phyloP scores from a whole-genome alignment of 1,139 yeast species.

The Nakaseomyces nivariensis region DNA sequence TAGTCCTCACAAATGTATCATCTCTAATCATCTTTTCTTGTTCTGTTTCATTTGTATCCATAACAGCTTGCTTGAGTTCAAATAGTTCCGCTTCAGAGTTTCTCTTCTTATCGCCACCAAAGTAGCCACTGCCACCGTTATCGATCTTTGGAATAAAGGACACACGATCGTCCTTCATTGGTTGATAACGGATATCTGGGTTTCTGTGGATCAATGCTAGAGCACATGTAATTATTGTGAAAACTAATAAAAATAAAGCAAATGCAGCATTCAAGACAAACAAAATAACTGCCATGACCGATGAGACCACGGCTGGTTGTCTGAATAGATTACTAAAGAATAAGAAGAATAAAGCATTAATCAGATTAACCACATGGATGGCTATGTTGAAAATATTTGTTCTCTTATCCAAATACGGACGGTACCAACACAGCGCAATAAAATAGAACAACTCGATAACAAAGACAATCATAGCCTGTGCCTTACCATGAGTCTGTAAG shows the following conservation, averaged over 20 bases:
- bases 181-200: slow-evolving; percentile 93
- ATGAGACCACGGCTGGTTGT: slow-evolving; percentile 78
- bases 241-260: slow-evolving; percentile 69
- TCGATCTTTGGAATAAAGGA: slow-evolving; percentile 58
- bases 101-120: slow-evolving; percentile 31
- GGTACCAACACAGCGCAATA: slow-evolving; percentile 50
- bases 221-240: slow-evolving; percentile 79
- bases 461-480: slow-evolving; percentile 70
- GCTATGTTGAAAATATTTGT: slow-evolving; percentile 87
- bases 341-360: slow-evolving; percentile 77
- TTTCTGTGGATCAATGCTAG: slow-evolving; percentile 78
- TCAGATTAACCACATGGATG: slow-evolving; percentile 65
- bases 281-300: slow-evolving; percentile 88
- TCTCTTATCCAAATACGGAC: slow-evolving; percentile 92
- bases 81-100: slow-evolving; percentile 66
- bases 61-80: slow-evolving; percentile 83
- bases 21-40: slow-evolving; percentile 23
- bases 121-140: slow-evolving; percentile 20
- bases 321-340: slow-evolving; percentile 80
- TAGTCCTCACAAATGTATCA: slow-evolving; percentile 16
- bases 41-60: slow-evolving; percentile 60
- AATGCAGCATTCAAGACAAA: slow-evolving; percentile 84
- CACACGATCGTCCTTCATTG: slow-evolving; percentile 93
- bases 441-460: slow-evolving; percentile 64
- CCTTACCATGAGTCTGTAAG: slow-evolving; percentile 68